Evolutionary conservation across 176 grass and related monocot genomes (phyloP), one percentile per base, ranked within the genome.

Genomic region (Lolium multiflorum): DNA sequence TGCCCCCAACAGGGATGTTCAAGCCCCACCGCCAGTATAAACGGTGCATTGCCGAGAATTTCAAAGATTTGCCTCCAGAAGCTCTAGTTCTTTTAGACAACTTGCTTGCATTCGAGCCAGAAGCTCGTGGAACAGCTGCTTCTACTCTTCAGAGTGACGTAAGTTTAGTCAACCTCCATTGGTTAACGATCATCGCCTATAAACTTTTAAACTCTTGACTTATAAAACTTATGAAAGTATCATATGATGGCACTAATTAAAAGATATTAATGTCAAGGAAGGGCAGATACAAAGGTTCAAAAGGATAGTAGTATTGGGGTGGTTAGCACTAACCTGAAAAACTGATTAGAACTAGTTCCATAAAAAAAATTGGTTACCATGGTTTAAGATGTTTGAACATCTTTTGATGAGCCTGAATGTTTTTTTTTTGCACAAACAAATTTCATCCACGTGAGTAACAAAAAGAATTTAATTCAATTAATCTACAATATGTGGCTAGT

Each of bases 1-100:
- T 98, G 85, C 90, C 96, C 21, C 88, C 95, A 58, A 88, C 91
- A 24, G 94, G 93, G 74, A 90, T 89, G 72, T 98, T 98, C 81
- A 98, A 94, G 64, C 93, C 96, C n/a, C 79, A 76, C 4, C 67
- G 48, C 62, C 86, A 91, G 13, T 98, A 98, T 64, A 90, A 13
- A 25, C 47, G 88, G 37, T 89, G 88, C 78, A 77, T 98, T 75
- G 78, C 91, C 2, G 96, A 95, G 50, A 88, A 84, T 25, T 95
- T 98, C 49, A 95, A 98, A 83, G 91, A 92, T 73, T 94, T 95
- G 50, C 84, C 90, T 31, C 21, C 50, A 17, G 79, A 88, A 87
- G 90, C 93, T 88, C 67, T 95, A 73, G 10, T 24, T 89, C 83
- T 98, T 67, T 64, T 98, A 7, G 90, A 93, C 77, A 88, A 54